Conservation (phyloP, 2,329 filamentous ascomycete genomes). For the Fusarium brevicatenulatum region DNA sequence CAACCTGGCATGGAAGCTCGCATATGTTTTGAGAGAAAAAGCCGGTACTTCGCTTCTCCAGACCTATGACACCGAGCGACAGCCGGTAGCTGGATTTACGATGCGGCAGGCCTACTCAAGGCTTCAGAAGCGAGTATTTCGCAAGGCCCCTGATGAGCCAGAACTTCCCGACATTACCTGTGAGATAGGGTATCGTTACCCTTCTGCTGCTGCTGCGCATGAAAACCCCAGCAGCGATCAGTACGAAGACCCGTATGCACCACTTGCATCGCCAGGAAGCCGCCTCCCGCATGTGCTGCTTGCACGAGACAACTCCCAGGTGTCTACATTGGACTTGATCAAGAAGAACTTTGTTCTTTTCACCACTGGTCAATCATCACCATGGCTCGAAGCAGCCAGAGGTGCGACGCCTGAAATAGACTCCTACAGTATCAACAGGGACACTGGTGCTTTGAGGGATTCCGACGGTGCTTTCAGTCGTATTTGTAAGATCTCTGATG, state of each 20-base stretch:
- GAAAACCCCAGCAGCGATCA: not conserved
- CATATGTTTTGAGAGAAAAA: not conserved
- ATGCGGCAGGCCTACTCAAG: not conserved
- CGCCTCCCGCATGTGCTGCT: not conserved
- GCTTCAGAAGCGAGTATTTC: not conserved
- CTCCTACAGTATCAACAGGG: rapidly evolving
- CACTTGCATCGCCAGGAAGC: not conserved
- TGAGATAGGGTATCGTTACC: not conserved
- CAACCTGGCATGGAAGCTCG: not conserved
- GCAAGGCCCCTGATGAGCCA: not conserved
- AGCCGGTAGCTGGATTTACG: not conserved
- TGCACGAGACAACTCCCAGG: not conserved
- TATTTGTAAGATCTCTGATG: not conserved
- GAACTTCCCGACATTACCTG: not conserved
- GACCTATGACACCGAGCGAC: not conserved
- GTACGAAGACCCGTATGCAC: not conserved
- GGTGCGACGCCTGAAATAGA: not conserved
- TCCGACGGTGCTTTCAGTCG: not conserved
- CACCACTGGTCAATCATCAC: not conserved
- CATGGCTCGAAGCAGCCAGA: not conserved
- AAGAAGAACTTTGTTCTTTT: not conserved
- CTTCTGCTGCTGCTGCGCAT: not conserved
- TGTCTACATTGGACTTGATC: not conserved
- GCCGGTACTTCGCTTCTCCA: not conserved
- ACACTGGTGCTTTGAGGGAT: rapidly evolving